These are phyloP conservation scores for Termitomyces sp. DNA, from an alignment of 768 basidiomycete genomes.

Conservation along the genomic window DNA sequence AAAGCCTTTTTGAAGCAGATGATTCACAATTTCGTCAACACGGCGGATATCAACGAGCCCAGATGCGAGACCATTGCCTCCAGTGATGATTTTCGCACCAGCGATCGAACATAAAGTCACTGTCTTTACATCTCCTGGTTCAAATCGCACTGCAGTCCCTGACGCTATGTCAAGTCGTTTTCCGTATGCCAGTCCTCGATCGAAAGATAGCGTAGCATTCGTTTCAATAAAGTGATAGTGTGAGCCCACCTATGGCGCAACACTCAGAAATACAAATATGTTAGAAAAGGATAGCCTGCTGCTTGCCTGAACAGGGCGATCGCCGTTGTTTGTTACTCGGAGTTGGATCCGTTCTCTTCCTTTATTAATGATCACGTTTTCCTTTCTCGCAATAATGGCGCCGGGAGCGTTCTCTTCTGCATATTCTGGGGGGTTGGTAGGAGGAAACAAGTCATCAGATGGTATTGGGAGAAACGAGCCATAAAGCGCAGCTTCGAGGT, in stretches of 20 bases:
- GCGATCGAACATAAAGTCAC: slow-evolving; percentile 78
- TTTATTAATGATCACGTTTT: slow-evolving; percentile 70
- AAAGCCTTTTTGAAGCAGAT: slow-evolving; percentile 60
- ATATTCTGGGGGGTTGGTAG: slow-evolving; percentile 42
- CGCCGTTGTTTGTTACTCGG: slow-evolving; percentile 84
- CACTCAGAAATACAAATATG: neutral
- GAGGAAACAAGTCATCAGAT: slow-evolving; percentile 56
- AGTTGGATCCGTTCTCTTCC: slow-evolving; percentile 66
- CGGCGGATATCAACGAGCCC: slow-evolving; percentile 42
- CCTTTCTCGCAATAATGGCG: slow-evolving; percentile 62
- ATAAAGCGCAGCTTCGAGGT: slow-evolving; percentile 80
- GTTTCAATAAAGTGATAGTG: slow-evolving; percentile 95
- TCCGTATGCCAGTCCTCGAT: slow-evolving; percentile 75
- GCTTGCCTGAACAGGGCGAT: slow-evolving; percentile 84
- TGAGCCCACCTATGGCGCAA: slow-evolving; percentile 68
- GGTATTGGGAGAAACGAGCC: slow-evolving; percentile 92
- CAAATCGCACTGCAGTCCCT: slow-evolving; percentile 94
- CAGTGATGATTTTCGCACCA: slow-evolving; percentile 66
- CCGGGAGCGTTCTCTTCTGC: slow-evolving; percentile 61
- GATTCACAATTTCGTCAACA: slow-evolving; percentile 41
- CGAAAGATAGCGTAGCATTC: slow-evolving; percentile 76
- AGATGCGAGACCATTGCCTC: slow-evolving; percentile 72
- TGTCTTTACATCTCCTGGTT: slow-evolving; percentile 86
- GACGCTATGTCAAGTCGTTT: slow-evolving; percentile 90
- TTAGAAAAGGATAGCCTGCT: neutral